These are phyloP conservation scores for Tillandsia fasciculata DNA, from an alignment of 176 grass and related monocot genomes.

Conservation along the genomic window DNA sequence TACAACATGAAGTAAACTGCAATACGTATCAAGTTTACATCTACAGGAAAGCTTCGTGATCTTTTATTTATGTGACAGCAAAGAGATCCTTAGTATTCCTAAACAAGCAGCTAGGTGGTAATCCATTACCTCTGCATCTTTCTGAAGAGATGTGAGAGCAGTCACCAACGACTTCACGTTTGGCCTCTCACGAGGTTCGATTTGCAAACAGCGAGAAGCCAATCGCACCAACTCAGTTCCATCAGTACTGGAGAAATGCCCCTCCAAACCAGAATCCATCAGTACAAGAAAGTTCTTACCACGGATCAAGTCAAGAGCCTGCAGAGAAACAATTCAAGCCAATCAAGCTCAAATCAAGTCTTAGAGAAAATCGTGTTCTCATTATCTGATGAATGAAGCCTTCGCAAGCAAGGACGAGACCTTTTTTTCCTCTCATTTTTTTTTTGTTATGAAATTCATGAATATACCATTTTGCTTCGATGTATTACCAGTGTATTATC, in stretches of 20 bases:
- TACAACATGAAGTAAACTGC: neutral
- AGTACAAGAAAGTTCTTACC: conserved; percentile 65
- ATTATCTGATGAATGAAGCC: too few species aligned
- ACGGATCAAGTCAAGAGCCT: conserved; percentile 90
- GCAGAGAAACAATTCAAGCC: neutral
- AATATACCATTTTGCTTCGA: too few species aligned
- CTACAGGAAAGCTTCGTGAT: conserved; percentile 5
- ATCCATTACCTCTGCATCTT: conserved; percentile 54
- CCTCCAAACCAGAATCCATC: conserved; percentile 94
- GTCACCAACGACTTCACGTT: conserved; percentile 66
- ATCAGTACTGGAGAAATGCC: conserved; percentile 68
- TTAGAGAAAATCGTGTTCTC: too few species aligned
- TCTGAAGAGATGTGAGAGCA: conserved; percentile 64
- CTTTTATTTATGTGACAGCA: neutral
- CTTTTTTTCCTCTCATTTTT: too few species aligned
- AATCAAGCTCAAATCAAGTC: neutral
- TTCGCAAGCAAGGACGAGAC: too few species aligned
- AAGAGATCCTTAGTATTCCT: neutral
- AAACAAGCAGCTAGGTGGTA: conserved; percentile 3
- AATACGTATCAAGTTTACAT: neutral
- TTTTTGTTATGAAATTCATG: too few species aligned
- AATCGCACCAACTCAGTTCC: conserved; percentile 78
- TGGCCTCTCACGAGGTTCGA: conserved; percentile 71
- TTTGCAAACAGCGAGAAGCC: conserved; percentile 82
- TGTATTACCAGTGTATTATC: too few species aligned